Conservation (phyloP, 2,329 filamentous ascomycete genomes). For the Emergomyces pasteurianus region DNA sequence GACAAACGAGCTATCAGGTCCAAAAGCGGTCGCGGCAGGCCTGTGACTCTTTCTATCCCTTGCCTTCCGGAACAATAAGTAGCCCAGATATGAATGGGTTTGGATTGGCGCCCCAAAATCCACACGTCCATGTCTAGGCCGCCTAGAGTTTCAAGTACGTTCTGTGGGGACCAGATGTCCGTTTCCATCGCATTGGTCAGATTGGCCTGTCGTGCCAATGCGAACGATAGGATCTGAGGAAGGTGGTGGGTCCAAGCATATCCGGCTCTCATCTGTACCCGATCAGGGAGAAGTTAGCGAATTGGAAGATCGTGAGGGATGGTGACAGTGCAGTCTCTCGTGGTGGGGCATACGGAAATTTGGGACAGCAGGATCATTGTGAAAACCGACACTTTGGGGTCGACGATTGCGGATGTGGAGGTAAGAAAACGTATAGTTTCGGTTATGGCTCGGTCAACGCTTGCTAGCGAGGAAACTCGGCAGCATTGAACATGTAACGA, state of each 20-base stretch:
- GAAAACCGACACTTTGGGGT: neutral
- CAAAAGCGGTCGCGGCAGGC: neutral
- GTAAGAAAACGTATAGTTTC: neutral
- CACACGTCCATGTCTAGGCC: neutral
- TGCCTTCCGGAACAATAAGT: neutral
- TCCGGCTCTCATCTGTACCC: neutral
- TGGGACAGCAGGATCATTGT: neutral
- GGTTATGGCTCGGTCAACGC: neutral
- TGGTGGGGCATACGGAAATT: neutral
- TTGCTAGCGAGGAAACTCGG: neutral
- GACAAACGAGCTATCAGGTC: neutral
- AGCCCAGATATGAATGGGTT: neutral
- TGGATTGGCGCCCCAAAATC: neutral
- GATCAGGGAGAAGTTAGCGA: neutral
- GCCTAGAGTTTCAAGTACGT: neutral
- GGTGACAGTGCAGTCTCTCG: neutral
- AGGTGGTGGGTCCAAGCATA: neutral
- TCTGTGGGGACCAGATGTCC: neutral
- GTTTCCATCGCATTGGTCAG: neutral
- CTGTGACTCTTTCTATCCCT: neutral
- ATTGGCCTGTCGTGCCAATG: neutral
- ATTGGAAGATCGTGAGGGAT: neutral
- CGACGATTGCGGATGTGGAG: neutral
- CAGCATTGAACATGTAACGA: neutral
- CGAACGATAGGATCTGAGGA: neutral